A percentile compares a stretch with the other conserved stretches of the same genome.
Evolutionary conservation across 2,329 filamentous ascomycete genomes (phyloP).

Genomic region (Fusarium sp.): DNA sequence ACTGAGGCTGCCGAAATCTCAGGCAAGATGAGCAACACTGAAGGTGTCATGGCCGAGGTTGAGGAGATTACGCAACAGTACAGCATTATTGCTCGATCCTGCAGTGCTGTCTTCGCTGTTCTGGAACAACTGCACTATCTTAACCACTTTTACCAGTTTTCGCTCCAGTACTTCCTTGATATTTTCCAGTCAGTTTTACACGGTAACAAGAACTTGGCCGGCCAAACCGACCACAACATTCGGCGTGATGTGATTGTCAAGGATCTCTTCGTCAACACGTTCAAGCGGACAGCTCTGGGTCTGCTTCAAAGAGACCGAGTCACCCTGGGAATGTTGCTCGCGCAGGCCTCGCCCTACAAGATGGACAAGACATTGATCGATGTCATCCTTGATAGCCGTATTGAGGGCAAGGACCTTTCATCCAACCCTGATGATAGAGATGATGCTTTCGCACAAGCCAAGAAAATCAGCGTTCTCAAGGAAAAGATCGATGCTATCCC

Average conservation of each 20-base stretch:
- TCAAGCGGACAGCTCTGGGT: conserved; percentile 92
- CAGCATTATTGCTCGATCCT: conserved; percentile 90
- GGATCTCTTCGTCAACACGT: conserved; percentile 90
- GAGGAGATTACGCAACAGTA: conserved; percentile 96
- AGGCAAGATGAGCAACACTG: conserved; percentile 93
- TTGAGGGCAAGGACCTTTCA: conserved; percentile 83
- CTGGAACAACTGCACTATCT: conserved; percentile 97
- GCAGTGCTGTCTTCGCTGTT: conserved; percentile 96
- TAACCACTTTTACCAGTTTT: conserved; percentile 99
- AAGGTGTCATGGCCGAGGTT: conserved; percentile 98
- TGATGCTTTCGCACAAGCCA: conserved; percentile 74
- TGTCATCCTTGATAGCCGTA: conserved; percentile 79
- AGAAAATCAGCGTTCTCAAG: conserved; percentile 78
- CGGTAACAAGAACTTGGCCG: conserved; percentile 77
- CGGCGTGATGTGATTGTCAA: conserved; percentile 91
- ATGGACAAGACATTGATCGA: conserved; percentile 95
- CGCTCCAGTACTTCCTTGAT: conserved; percentile 95
- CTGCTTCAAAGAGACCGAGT: conserved; percentile 94
- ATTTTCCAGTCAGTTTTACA: conserved; percentile 95
- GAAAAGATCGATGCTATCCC: conserved; percentile 73
- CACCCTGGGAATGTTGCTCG: conserved; percentile 92
- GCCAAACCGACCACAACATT: conserved; percentile 77
- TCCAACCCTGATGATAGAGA: conserved; percentile 72
- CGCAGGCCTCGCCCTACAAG: conserved; percentile 93
- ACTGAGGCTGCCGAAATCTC: conserved; percentile 97